phyloP scores from a whole-genome alignment of 257 asterid species.

The Ocimum tenuiflorum region DNA sequence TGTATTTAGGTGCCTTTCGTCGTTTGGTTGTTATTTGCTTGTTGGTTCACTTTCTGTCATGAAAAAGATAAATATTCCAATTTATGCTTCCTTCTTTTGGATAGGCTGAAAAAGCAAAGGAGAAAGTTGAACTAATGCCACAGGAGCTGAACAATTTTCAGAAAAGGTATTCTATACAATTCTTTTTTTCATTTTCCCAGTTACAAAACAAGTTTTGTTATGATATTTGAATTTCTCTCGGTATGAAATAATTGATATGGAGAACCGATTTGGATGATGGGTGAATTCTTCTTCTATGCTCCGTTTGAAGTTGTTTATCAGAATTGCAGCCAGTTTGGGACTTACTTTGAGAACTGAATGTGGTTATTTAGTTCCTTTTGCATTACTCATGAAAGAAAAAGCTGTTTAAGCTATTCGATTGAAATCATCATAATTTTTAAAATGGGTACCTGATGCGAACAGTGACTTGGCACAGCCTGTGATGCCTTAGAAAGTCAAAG shows the following conservation, averaged over 20 bases:
- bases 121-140: conserved; percentile 62
- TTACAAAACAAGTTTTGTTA: conserved; percentile 5
- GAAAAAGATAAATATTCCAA: not conserved
- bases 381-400: not conserved
- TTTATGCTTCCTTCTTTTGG: not conserved
- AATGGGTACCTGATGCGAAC: not conserved
- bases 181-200: not conserved
- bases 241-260: not conserved
- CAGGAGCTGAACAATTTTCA: conserved; percentile 47
- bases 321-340: not conserved
- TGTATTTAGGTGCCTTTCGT: not conserved
- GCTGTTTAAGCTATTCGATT: not conserved
- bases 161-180: conserved; percentile 41
- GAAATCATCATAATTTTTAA: not conserved
- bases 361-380: not conserved
- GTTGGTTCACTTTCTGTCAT: conserved; percentile 8
- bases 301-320: not conserved
- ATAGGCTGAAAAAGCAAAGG: conserved; percentile 90
- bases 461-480: not conserved
- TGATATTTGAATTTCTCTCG: not conserved
- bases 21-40: conserved; percentile 12
- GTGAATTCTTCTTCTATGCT: not conserved
- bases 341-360: not conserved
- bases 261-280: not conserved
- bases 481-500: not conserved